Percentiles rank a stretch among this genome's conserved stretches.
Conservation (phyloP, 345 rosid genomes). For the Xanthoceras sorbifolium region DNA sequence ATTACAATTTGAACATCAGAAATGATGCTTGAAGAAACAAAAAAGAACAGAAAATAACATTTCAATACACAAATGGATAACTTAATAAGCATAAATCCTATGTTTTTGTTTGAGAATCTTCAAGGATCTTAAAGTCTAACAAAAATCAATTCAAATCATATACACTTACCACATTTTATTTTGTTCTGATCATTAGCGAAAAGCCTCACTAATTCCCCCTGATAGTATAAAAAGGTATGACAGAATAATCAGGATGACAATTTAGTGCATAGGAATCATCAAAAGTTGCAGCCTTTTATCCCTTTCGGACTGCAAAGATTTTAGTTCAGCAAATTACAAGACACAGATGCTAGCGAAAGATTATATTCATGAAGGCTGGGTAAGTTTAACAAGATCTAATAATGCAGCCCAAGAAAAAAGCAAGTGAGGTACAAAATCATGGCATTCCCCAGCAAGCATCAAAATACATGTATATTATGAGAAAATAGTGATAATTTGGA, state of each 20-base stretch:
- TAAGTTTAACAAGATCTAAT: constrained; percentile 6
- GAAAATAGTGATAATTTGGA: background rate
- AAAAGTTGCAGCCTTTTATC: background rate
- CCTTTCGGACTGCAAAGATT: background rate
- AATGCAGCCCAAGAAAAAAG: background rate
- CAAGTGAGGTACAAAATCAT: constrained; percentile 1
- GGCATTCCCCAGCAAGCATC: constrained; percentile 1
- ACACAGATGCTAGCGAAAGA: background rate
- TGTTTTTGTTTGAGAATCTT: background rate
- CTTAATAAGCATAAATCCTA: background rate
- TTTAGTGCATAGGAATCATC: background rate
- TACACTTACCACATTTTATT: constrained; percentile 83
- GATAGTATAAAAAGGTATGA: constrained; percentile 26
- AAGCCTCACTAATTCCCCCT: constrained; percentile 89
- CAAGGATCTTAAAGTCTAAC: constrained; percentile 16
- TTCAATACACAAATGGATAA: background rate
- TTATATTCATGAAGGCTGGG: background rate
- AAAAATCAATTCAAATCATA: constrained; percentile 6
- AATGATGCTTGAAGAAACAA: background rate
- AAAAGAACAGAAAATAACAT: background rate
- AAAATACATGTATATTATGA: background rate
- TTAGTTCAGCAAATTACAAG: background rate
- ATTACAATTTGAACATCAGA: background rate
- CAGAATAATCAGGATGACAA: constrained; percentile 18
- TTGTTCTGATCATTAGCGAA: constrained; percentile 93